A percentile compares a stretch with the other conserved stretches of the same genome.
These are phyloP conservation scores for Colletotrichum destructivum DNA, from an alignment of 2,329 filamentous ascomycete genomes.

Conservation along the genomic window DNA sequence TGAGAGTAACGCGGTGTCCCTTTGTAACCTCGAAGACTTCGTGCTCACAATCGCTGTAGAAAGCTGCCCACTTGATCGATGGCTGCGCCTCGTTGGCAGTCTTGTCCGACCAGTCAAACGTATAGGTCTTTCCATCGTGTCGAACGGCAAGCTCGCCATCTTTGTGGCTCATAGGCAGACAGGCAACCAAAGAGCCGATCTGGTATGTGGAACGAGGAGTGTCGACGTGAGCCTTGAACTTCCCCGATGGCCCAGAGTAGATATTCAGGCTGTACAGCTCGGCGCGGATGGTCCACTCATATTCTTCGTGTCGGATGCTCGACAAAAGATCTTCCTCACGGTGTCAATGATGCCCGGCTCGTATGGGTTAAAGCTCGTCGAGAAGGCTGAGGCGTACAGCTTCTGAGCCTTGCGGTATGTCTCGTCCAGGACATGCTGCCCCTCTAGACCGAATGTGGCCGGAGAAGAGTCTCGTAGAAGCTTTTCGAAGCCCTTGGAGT, in stretches of 20 bases:
- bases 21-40: constrained; percentile 64
- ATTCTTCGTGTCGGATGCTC: no score
- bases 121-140: constrained; percentile 53
- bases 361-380: no score
- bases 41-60: constrained; percentile 68
- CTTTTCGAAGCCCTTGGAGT: no score
- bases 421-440: no score
- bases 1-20: constrained; percentile 70
- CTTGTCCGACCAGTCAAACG: constrained; percentile 57
- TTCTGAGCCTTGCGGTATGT: no score
- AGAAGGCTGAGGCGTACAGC: no score
- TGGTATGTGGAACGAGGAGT: constrained; percentile 64
- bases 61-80: constrained; percentile 61
- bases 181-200: constrained; percentile 69
- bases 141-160: constrained; percentile 62
- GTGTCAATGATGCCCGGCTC: no score
- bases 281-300: no score
- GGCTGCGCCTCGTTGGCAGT: background rate
- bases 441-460: no score
- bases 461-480: no score
- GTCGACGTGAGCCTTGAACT: constrained; percentile 68
- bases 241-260: constrained; percentile 65
- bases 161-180: constrained; percentile 55
- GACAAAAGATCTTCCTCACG: no score
- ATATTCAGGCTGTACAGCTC: constrained; percentile 43